phyloP scores from a whole-genome alignment of 2,329 filamentous ascomycete genomes.

The Pseudogymnoascus sp. region DNA sequence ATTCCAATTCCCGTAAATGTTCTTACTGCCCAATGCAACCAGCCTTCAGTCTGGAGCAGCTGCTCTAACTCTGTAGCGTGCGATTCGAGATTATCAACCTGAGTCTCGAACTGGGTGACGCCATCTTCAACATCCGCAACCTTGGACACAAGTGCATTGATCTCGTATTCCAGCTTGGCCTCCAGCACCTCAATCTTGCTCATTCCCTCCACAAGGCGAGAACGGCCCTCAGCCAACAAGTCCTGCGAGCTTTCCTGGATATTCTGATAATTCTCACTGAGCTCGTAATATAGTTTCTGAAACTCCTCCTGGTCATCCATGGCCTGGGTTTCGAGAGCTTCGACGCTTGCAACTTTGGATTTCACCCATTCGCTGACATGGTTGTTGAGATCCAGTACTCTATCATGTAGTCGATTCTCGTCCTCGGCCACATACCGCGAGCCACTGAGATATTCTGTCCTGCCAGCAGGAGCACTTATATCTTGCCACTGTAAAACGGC shows the following conservation, averaged over 20 bases:
- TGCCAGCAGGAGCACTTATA: constrained; percentile 36
- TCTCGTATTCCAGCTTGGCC: constrained; percentile 87
- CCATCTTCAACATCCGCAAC: constrained; percentile 83
- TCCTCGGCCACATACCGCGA: constrained; percentile 40
- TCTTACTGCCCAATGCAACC: constrained; percentile 28
- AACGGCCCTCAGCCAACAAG: constrained; percentile 60
- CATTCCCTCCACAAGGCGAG: constrained; percentile 59
- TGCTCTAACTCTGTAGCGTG: constrained; percentile 54
- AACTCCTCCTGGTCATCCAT: constrained; percentile 57
- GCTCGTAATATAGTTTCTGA: constrained; percentile 58
- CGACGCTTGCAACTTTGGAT: constrained; percentile 47
- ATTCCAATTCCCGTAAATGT: constrained; percentile 28
- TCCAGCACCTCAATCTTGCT: constrained; percentile 73
- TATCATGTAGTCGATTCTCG: constrained; percentile 46
- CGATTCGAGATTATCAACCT: constrained; percentile 63
- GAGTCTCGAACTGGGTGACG: constrained; percentile 68
- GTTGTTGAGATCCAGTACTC: constrained; percentile 43
- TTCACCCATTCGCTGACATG: constrained; percentile 54
- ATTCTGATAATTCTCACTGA: constrained; percentile 60
- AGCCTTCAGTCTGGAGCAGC: constrained; percentile 25
- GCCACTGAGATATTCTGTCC: constrained; percentile 24
- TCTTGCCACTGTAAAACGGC: constrained; percentile 62
- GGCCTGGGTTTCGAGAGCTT: constrained; percentile 53
- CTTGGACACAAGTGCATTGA: constrained; percentile 68
- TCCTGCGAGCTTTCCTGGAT: constrained; percentile 61